Evolutionary conservation across 768 basidiomycete species (phyloP).

Genomic region (Suillus discolor): DNA sequence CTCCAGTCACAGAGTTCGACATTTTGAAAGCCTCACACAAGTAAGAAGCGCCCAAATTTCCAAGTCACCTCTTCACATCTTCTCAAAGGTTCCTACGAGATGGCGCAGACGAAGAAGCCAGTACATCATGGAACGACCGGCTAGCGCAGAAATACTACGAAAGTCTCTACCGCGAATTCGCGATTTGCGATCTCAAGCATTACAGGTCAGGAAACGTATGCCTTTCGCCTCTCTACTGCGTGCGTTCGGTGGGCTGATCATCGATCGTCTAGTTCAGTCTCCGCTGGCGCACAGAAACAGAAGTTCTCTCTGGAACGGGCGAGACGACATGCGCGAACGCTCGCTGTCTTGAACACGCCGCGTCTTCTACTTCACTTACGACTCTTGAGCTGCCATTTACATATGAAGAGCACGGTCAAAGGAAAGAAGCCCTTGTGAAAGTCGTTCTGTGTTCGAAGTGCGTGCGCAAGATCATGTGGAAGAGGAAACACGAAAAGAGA

Average conservation of each 20-base stretch:
- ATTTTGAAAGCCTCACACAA: slow-evolving; percentile 75
- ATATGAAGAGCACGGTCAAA: slow-evolving; percentile 77
- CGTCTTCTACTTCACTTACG: slow-evolving; percentile 43
- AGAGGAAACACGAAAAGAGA: slow-evolving; percentile 66
- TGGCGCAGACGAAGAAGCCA: slow-evolving; percentile 44
- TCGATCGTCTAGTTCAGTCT: slow-evolving; percentile 62
- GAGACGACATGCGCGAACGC: slow-evolving; percentile 90
- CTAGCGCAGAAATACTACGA: slow-evolving; percentile 89
- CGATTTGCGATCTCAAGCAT: slow-evolving; percentile 92
- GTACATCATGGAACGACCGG: slow-evolving; percentile 74
- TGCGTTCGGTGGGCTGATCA: slow-evolving; percentile 5
- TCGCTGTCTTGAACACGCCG: slow-evolving; percentile 71
- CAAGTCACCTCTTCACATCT: neutral
- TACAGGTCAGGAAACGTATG: slow-evolving; percentile 89
- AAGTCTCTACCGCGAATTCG: slow-evolving; percentile 89
- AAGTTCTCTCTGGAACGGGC: slow-evolving; percentile 84
- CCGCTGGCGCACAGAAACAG: slow-evolving; percentile 91
- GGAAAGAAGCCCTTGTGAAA: slow-evolving; percentile 86
- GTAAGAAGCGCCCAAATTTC: slow-evolving; percentile 33
- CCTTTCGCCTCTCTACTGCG: slow-evolving; percentile 4
- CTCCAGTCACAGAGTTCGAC: slow-evolving; percentile 61
- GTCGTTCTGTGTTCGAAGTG: slow-evolving; percentile 84
- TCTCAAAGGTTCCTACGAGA: slow-evolving; percentile 73
- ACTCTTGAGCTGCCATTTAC: slow-evolving; percentile 91
- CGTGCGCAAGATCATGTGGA: slow-evolving; percentile 85